phyloP scores from a whole-genome alignment of 202 grass and related monocot species.

The Panicum hallii region DNA sequence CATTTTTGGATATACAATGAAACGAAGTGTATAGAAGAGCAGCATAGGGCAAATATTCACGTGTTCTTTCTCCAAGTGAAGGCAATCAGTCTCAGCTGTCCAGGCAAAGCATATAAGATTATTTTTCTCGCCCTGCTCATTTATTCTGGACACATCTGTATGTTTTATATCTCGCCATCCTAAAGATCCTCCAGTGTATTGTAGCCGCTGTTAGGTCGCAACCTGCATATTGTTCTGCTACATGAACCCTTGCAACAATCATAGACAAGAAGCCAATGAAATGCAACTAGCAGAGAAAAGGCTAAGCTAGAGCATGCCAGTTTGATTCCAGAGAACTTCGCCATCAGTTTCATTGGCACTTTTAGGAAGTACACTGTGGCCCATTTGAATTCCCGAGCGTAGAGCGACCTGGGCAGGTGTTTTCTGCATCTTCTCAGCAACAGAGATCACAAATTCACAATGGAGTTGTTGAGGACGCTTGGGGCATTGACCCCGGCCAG shows the following conservation, averaged over 20 bases:
- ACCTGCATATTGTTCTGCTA: neutral
- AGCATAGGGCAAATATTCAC: neutral
- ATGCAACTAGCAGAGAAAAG: neutral
- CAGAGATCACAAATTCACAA: constrained; percentile 40
- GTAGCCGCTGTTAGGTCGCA: constrained; percentile 32
- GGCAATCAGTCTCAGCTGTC: constrained; percentile 5
- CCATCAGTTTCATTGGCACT: constrained; percentile 59
- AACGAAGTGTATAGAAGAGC: neutral
- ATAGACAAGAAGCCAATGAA: constrained; percentile 10
- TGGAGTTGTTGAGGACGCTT: constrained; percentile 50
- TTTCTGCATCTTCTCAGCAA: constrained; percentile 50
- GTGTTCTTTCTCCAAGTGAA: neutral
- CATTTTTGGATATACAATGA: constrained; percentile 1
- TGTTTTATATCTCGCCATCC: constrained; percentile 62
- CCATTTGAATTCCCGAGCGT: constrained; percentile 71
- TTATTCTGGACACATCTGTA: constrained; percentile 14
- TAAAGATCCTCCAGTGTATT: constrained; percentile 64
- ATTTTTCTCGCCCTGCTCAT: neutral
- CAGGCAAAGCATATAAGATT: constrained; percentile 4
- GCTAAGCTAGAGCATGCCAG: constrained; percentile 44
- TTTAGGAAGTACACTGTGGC: constrained; percentile 74
- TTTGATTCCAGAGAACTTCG: constrained; percentile 60
- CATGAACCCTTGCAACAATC: neutral
- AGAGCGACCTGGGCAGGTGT: constrained; percentile 59
- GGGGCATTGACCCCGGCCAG: constrained; percentile 44